Percentiles rank a stretch among this genome's conserved stretches.
Conservation (phyloP, 495 filamentous ascomycete genomes). For the Glutinoglossum americanum region DNA sequence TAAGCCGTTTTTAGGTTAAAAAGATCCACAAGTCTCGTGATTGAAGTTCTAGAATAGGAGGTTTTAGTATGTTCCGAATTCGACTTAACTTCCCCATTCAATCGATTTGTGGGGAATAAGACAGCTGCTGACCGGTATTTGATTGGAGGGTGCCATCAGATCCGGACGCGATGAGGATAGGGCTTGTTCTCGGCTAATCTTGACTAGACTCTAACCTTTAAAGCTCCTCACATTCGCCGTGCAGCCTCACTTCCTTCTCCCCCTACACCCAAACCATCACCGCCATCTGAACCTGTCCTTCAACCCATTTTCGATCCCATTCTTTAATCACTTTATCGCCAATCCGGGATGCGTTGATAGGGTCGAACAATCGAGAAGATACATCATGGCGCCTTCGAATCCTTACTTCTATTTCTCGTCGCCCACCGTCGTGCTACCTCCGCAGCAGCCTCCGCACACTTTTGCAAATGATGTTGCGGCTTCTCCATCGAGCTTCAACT, state of each 20-base stretch:
- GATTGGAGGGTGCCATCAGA: neutral
- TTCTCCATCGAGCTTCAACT: neutral
- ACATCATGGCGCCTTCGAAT: neutral
- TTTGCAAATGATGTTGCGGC: neutral
- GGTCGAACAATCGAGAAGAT: neutral
- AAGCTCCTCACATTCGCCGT: neutral
- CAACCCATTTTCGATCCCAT: neutral
- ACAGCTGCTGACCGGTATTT: neutral
- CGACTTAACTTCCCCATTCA: neutral
- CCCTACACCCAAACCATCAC: neutral
- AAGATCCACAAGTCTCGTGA: neutral
- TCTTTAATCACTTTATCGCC: neutral
- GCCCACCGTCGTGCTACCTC: conserved; percentile 1
- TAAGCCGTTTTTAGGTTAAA: too few relatives aligned
- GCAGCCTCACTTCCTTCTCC: neutral
- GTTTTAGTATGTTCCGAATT: neutral
- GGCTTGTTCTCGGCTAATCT: neutral
- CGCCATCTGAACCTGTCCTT: neutral
- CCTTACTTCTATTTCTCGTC: neutral
- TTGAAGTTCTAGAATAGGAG: neutral
- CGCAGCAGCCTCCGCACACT: neutral
- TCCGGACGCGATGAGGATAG: neutral
- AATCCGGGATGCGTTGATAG: neutral
- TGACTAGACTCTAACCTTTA: neutral
- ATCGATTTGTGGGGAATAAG: neutral